Percentiles rank a stretch among this genome's conserved stretches.
Evolutionary conservation across 2,329 filamentous ascomycete genomes (phyloP).

Genomic region (Trichoderma guizhouense): DNA sequence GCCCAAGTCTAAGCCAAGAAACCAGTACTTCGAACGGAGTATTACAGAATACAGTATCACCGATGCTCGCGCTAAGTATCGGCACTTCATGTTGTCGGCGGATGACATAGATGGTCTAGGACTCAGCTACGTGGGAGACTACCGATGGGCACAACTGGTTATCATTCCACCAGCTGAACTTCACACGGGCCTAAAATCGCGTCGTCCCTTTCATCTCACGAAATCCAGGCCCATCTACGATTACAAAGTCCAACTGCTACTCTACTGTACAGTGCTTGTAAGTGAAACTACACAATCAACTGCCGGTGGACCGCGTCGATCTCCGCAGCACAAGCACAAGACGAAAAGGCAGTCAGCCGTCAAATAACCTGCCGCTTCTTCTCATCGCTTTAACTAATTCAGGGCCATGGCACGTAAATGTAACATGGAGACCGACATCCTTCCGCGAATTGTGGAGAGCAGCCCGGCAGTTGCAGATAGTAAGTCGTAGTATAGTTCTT

Average conservation of each 20-base stretch:
- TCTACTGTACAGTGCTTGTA: background rate
- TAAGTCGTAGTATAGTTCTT: background rate
- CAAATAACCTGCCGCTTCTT: background rate
- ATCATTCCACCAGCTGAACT: background rate
- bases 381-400: background rate
- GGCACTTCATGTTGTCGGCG: background rate
- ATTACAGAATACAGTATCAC: background rate
- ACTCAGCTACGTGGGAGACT: background rate
- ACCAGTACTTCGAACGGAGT: background rate
- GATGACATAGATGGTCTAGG: background rate
- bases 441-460: slow-evolving; percentile 3
- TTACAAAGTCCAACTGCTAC: background rate
- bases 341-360: background rate
- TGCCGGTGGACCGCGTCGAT: background rate
- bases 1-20: background rate
- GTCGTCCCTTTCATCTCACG: background rate
- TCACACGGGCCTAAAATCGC: background rate
- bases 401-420: background rate
- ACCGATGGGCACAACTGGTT: background rate
- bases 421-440: background rate
- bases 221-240: background rate
- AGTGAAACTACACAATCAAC: background rate
- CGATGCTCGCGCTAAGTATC: background rate
- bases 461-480: slow-evolving; percentile 1
- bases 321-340: background rate